A percentile compares a stretch with the other conserved stretches of the same genome.
Evolutionary conservation across 139 green algal genomes (phyloP).

Genomic region (Auxenochlorella protothecoides): DNA sequence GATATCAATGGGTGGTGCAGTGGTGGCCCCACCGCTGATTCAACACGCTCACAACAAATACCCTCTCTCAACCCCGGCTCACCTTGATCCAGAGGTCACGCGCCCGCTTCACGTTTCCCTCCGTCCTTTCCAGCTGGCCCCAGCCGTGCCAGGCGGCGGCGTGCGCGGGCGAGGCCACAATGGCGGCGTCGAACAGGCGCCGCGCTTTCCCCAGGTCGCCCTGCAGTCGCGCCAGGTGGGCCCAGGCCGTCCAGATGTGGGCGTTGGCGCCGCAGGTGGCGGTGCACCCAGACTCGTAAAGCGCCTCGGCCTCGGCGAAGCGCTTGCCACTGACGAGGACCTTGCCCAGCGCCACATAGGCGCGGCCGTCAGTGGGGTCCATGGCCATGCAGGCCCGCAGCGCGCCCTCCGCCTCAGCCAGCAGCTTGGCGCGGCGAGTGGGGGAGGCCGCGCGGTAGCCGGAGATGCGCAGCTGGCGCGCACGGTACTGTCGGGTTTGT

Average conservation of each 20-base stretch:
- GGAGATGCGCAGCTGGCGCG: conserved; percentile 31
- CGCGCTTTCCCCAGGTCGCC: conserved; percentile 62
- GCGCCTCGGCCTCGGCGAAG: conserved; percentile 61
- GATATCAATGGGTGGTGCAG: too few relatives aligned
- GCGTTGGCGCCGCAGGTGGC: conserved; percentile 70
- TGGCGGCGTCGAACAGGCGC: conserved; percentile 85
- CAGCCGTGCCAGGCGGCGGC: conserved; percentile 92
- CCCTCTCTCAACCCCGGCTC: too few relatives aligned
- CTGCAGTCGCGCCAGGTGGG: conserved; percentile 61
- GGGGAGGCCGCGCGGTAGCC: conserved; percentile 12
- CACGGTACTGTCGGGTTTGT: conserved; percentile 45
- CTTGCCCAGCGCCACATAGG: conserved; percentile 86
- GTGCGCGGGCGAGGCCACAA: conserved; percentile 71
- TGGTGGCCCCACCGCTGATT: too few relatives aligned
- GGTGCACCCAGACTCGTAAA: conserved; percentile 80
- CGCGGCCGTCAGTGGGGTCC: conserved; percentile 68
- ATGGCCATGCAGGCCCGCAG: conserved; percentile 47
- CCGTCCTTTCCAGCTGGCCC: conserved; percentile 84
- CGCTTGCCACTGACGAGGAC: conserved; percentile 56
- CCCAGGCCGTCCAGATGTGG: conserved; percentile 89
- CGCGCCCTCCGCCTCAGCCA: conserved; percentile 39
- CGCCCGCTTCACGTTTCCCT: conserved; percentile 53
- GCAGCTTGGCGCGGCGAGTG: conserved; percentile 21
- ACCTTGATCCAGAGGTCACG: too few relatives aligned
- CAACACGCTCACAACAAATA: conserved; percentile 21